Evolutionary conservation across 352 stramenopile species (phyloP), one percentile per base, ranked within the genome.

Genomic region (Saprolegnia parasitica): DNA sequence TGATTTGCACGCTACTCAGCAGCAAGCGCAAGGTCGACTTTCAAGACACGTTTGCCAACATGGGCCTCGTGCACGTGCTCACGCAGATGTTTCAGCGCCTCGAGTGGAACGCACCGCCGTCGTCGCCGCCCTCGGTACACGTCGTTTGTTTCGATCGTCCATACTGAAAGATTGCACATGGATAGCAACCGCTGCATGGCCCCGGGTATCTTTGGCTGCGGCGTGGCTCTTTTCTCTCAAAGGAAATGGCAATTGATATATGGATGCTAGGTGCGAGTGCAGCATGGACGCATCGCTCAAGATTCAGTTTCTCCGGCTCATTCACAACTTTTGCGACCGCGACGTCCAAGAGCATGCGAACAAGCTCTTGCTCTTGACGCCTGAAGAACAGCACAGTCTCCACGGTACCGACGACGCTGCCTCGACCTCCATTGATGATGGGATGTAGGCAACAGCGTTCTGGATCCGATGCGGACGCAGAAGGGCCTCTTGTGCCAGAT

Each of bases 291-390:
- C 85, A 46, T 96, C 93, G 18, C 72, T 98, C 21, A 95, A 97
- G 74, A 97, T 99, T 47, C 95, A 98, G 76, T 98, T 97, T 68
- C 75, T 99, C 64, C 81, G 95, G 1, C 71, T 98, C 13, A 89
- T 99, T 46, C 96, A 98, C 78, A 98, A 98, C 67, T 98, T 98
- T 66, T 98, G 95, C 63, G 96, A 99, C 65, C 87, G 93, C 20
- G 95, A 98, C 58, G 96, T 90, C 72, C 89, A 88, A 29, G 81
- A 91, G 57, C 90, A 90, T 46, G 76, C 75, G 0, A 93, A 84
- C 78, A 93, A 94, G 67, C 70, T 91, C n/a, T 62, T 94, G 57
- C 67, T 96, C 6, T 79, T 95, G 10, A 93, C 85, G 72, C 76
- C 85, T 32, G 72, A 81, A 42, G 87, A 96, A 54, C 61, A 71